A percentile compares a stretch with the other conserved stretches of the same genome.
Conservation (phyloP, 441 rosid species). For the Lepidium campestre region DNA sequence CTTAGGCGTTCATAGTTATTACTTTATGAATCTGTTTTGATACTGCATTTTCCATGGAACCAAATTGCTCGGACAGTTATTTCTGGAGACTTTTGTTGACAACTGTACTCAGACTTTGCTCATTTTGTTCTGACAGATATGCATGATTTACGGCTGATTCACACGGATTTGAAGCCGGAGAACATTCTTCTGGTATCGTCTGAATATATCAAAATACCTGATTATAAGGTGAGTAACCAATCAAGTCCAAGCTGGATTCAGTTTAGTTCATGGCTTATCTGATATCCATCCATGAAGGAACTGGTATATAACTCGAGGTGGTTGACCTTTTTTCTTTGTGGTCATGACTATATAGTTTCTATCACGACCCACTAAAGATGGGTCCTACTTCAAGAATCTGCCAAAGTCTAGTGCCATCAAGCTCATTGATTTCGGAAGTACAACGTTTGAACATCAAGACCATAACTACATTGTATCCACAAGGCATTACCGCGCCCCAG, state of each 20-base stretch:
- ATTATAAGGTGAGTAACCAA: slow-evolving; percentile 51
- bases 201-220: slow-evolving; percentile 84
- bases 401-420: slow-evolving; percentile 94
- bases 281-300: background rate
- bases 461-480: slow-evolving; percentile 89
- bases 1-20: slow-evolving; percentile 3
- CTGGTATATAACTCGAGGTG: background rate
- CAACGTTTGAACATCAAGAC: slow-evolving; percentile 79
- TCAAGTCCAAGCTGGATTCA: background rate
- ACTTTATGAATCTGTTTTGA: background rate
- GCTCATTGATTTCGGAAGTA: slow-evolving; percentile 95
- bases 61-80: background rate
- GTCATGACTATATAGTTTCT: slow-evolving; percentile 37
- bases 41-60: background rate
- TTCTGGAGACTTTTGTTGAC: slow-evolving; percentile 1
- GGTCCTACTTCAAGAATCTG: slow-evolving; percentile 67
- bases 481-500: slow-evolving; percentile 92
- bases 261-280: background rate
- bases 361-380: slow-evolving; percentile 72
- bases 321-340: slow-evolving; percentile 7
- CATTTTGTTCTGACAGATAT: slow-evolving; percentile 54
- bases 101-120: slow-evolving; percentile 18
- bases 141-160: slow-evolving; percentile 80
- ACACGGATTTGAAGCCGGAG: slow-evolving; percentile 96
- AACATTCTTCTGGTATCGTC: slow-evolving; percentile 82